phyloP scores from a whole-genome alignment of 176 grass and related monocot genomes.

The Panicum miliaceum region DNA sequence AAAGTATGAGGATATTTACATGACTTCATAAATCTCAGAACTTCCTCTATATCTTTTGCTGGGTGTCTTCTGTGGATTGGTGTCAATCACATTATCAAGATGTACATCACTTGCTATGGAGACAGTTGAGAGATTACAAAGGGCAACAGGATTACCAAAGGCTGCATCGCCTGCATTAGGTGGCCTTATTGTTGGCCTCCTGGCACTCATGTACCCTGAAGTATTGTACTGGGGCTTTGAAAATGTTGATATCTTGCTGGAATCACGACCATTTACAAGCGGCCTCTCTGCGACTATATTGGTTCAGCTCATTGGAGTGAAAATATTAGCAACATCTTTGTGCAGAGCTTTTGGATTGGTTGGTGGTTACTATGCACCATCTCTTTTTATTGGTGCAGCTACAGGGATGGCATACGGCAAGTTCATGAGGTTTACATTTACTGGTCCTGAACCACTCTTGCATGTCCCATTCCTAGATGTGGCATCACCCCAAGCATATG shows the following conservation, averaged over 20 bases:
- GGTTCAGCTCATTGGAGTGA: slow-evolving; percentile 84
- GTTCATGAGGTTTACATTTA: slow-evolving; percentile 64
- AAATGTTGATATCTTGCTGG: slow-evolving; percentile 91
- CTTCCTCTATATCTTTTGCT: slow-evolving; percentile 96
- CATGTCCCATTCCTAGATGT: slow-evolving; percentile 75
- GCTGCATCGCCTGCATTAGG: slow-evolving; percentile 76
- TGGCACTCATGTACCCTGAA: slow-evolving; percentile 88
- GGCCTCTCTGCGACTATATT: slow-evolving; percentile 70
- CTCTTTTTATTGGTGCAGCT: slow-evolving; percentile 96
- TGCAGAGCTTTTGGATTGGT: slow-evolving; percentile 90
- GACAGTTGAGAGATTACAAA: slow-evolving; percentile 62
- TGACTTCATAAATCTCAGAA: slow-evolving; percentile 84
- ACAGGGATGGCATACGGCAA: slow-evolving; percentile 97
- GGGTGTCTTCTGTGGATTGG: slow-evolving; percentile 80
- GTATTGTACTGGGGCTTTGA: slow-evolving; percentile 96
- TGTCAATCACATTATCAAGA: slow-evolving; percentile 72
- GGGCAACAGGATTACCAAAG: slow-evolving; percentile 62
- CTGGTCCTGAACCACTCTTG: slow-evolving; percentile 66
- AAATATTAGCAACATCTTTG: slow-evolving; percentile 80
- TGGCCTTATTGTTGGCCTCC: slow-evolving; percentile 82
- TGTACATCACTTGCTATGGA: slow-evolving; percentile 76
- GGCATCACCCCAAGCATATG: slow-evolving; percentile 97
- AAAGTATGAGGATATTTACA: slow-evolving; percentile 69
- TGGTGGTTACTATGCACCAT: slow-evolving; percentile 94
- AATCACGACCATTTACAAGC: slow-evolving; percentile 79